A percentile compares a stretch with the other conserved stretches of the same genome.
Evolutionary conservation across 495 filamentous ascomycete species (phyloP).

Genomic region (Tuber calosporum): DNA sequence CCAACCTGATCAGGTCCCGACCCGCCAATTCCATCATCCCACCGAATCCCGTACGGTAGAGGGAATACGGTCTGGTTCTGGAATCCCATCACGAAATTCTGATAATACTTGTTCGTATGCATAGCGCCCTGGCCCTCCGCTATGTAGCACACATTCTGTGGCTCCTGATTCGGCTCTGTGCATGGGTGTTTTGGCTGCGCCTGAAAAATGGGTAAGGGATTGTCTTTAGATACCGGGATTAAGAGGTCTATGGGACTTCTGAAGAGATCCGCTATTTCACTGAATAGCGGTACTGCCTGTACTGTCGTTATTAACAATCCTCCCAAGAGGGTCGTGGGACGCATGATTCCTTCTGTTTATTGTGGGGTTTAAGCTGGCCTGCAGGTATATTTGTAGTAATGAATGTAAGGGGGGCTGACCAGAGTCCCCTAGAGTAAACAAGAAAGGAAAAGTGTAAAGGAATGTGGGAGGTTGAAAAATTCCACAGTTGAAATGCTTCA

Average conservation of each 20-base stretch:
- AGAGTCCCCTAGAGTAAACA: not conserved
- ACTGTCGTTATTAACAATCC: not conserved
- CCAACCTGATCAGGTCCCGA: not conserved
- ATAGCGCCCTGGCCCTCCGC: not conserved
- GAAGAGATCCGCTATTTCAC: not conserved
- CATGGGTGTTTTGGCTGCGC: not conserved
- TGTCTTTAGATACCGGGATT: not conserved
- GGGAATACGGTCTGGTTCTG: slow-evolving; percentile 67
- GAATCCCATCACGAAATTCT: slow-evolving; percentile 70
- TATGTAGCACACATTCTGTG: not conserved
- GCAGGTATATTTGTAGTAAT: not conserved
- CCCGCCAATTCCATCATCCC: slow-evolving; percentile 44
- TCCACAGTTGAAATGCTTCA: not conserved
- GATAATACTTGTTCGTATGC: slow-evolving; percentile 55
- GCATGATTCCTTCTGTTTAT: not conserved
- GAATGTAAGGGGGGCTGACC: not conserved
- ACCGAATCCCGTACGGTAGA: slow-evolving; percentile 74
- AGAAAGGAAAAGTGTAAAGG: not conserved
- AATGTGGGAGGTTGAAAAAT: not conserved
- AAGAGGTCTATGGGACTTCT: not conserved
- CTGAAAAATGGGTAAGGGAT: not conserved
- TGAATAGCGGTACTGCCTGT: not conserved
- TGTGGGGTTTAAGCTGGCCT: not conserved
- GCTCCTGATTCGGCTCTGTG: not conserved
- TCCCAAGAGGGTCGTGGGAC: not conserved